A percentile compares a stretch with the other conserved stretches of the same genome.
phyloP scores from a whole-genome alignment of 164 flowering plant genomes.

The Vitis rotundifolia region DNA sequence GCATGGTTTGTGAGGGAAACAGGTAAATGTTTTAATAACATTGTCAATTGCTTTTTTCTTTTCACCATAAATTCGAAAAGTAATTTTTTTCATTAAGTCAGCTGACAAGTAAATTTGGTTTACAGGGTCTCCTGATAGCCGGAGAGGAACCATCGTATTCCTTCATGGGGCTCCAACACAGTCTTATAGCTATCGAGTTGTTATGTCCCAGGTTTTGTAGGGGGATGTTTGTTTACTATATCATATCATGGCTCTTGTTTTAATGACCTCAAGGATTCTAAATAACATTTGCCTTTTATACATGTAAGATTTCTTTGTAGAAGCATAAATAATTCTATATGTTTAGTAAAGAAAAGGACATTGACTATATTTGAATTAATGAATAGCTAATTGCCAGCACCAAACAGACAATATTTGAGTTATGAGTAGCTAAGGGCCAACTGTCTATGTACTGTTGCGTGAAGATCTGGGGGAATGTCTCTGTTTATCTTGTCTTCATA shows the following conservation, averaged over 20 bases:
- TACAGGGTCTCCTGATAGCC: constrained; percentile 67
- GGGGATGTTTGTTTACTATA: neutral
- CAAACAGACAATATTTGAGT: neutral
- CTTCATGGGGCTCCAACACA: constrained; percentile 99
- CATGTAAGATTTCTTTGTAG: neutral
- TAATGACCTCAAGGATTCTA: neutral
- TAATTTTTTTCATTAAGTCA: neutral
- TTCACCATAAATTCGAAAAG: neutral
- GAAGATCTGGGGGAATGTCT: too few relatives aligned
- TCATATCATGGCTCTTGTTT: neutral
- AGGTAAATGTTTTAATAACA: constrained; percentile 38
- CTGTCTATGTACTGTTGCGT: too few relatives aligned
- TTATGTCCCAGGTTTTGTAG: constrained; percentile 79
- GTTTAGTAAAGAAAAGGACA: neutral
- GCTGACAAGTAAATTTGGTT: neutral
- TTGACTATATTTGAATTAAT: neutral
- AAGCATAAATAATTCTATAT: neutral
- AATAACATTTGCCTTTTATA: neutral
- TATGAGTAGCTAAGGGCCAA: too few relatives aligned
- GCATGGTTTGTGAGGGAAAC: constrained; percentile 97
- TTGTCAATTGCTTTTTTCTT: neutral
- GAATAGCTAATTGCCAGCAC: too few relatives aligned
- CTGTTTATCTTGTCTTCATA: too few relatives aligned
- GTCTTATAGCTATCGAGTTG: constrained; percentile 86
- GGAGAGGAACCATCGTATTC: constrained; percentile 80